Evolutionary conservation across 176 grass and related monocot species (phyloP).

Genomic region (Elaeis guineensis): DNA sequence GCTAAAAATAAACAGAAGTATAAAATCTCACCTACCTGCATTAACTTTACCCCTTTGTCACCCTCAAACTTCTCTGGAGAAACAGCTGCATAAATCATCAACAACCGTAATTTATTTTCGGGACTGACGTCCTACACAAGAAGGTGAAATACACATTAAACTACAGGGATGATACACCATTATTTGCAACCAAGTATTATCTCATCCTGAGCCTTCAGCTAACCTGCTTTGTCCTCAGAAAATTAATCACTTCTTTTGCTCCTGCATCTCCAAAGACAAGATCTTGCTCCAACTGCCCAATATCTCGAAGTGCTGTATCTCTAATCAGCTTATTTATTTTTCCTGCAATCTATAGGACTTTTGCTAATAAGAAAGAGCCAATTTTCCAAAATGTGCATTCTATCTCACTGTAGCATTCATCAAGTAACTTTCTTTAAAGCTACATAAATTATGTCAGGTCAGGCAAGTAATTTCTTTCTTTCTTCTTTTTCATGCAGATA

Average conservation of each 20-base stretch:
- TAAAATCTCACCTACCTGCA: slow-evolving; percentile 50
- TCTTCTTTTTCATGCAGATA: no score
- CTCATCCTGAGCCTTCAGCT: slow-evolving; percentile 5
- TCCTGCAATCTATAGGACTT: slow-evolving; percentile 76
- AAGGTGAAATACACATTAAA: slow-evolving; percentile 25
- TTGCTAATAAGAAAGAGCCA: slow-evolving; percentile 15
- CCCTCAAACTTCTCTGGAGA: slow-evolving; percentile 97
- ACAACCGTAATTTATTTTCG: slow-evolving; percentile 89
- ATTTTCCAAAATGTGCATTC: no score
- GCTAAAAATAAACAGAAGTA: no score
- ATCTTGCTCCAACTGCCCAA: slow-evolving; percentile 91
- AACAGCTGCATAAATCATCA: slow-evolving; percentile 81
- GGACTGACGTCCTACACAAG: slow-evolving; percentile 61
- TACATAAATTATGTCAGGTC: no score
- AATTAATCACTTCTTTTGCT: slow-evolving; percentile 86
- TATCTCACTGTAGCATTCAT: no score
- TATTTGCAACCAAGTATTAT: not conserved
- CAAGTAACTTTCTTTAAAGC: no score
- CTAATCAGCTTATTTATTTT: slow-evolving; percentile 76
- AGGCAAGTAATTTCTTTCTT: no score
- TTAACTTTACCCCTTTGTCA: slow-evolving; percentile 87
- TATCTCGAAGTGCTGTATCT: slow-evolving; percentile 58
- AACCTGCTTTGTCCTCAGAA: slow-evolving; percentile 85
- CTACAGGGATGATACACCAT: not conserved
- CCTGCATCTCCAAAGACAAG: slow-evolving; percentile 95